A percentile compares a stretch with the other conserved stretches of the same genome.
phyloP scores from a whole-genome alignment of 768 basidiomycete genomes.

The Lactarius akahatsu region DNA sequence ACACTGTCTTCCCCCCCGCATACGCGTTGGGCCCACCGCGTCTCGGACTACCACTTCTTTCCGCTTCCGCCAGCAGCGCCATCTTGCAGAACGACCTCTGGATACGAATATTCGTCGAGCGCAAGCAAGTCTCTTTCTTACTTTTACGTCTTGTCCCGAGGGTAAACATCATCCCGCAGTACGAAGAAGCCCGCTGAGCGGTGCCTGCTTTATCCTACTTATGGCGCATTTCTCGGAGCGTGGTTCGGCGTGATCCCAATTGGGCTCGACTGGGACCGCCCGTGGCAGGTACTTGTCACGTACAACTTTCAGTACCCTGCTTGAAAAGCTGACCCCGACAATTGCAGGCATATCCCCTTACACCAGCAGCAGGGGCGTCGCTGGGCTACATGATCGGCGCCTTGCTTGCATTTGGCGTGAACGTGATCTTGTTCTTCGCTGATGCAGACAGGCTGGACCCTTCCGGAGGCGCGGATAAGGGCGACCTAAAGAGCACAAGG shows the following conservation, averaged over 20 bases:
- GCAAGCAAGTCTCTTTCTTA: conserved; percentile 56
- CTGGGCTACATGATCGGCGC: conserved; percentile 65
- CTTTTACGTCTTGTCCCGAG: background rate
- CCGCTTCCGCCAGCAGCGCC: conserved; percentile 40
- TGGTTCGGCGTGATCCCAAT: conserved; percentile 85
- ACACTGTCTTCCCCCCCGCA: conserved; percentile 65
- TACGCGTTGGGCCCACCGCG: conserved; percentile 65
- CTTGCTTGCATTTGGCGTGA: conserved; percentile 51
- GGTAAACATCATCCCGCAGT: conserved; percentile 35
- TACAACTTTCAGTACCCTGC: conserved; percentile 4
- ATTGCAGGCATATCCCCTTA: conserved; percentile 76
- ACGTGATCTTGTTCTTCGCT: conserved; percentile 35
- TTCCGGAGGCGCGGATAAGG: background rate
- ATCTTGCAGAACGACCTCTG: conserved; percentile 62
- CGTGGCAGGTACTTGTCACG: conserved; percentile 76
- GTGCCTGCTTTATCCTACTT: conserved; percentile 73
- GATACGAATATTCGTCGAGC: conserved; percentile 77
- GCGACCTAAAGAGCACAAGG: background rate
- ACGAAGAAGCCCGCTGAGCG: conserved; percentile 68
- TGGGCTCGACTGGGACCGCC: conserved; percentile 94
- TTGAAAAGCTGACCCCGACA: conserved; percentile 19
- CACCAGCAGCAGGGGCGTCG: conserved; percentile 70
- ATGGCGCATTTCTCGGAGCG: conserved; percentile 68
- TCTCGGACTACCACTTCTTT: conserved; percentile 34
- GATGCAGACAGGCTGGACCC: conserved; percentile 19